Evolutionary conservation across 345 rosid genomes (phyloP), one percentile per base, ranked within the genome.

Genomic region (Euphorbia lathyris): DNA sequence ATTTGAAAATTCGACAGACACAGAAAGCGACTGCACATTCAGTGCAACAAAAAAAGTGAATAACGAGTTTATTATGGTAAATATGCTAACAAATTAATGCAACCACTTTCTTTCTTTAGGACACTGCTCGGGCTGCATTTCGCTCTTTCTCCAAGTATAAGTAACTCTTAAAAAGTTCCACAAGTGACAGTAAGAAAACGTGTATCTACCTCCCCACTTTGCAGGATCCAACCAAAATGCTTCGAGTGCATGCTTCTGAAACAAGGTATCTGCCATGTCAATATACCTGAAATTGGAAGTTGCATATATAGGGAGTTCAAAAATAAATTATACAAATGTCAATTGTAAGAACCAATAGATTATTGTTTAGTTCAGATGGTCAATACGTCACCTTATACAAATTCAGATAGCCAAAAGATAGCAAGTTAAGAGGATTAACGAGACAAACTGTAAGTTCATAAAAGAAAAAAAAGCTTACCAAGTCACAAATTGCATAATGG

Each of bases 181-280:
- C 29, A 55, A 55, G 58, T 25, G 22, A 68, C 25, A 1, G 27
- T 20, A 53, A 55, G 36, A 2, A 16, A 68, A 42, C 27, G 17
- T 20, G 40, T 32, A 50, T 53, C 29, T 80, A 95, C 99, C 99
- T 90, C 99, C 99, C 99, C 99, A 95, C 79, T 92, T 95, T 67
- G 86, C 86, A 77, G 97, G 99, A 75, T 95, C 99, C 86, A 95
- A 82, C 62, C 88, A 79, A 75, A 92, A 95, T 60, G 99, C 99
- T 70, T 95, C 96, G 70, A 95, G 75, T 67, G 99, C 97, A 14
- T 97, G 97, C 75, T 92, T 90, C 79, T 95, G 97, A 72, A 97
- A 95, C 48, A 95, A 82, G 55, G 96, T 57, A 74, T 95, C 99
- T 1, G 97, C 99, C 99, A 95, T 95, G 83, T 95, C 99, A 68